Percentiles rank a stretch among this genome's conserved stretches.
phyloP scores from a whole-genome alignment of 176 grass and related monocot species.

The Rhipidocladum racemiflorum region DNA sequence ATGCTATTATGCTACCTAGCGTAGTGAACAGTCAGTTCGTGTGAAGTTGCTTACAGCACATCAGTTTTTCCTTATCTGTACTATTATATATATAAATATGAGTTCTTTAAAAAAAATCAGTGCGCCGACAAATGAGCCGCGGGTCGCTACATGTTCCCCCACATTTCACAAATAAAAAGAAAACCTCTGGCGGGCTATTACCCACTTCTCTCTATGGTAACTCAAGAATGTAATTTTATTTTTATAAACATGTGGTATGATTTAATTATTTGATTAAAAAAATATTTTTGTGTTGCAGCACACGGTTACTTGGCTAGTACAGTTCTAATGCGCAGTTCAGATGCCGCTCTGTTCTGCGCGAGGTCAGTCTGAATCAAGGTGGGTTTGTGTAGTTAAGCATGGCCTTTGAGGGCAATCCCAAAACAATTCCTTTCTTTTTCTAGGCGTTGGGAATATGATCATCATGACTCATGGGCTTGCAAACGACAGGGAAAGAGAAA shows the following conservation, averaged over 20 bases:
- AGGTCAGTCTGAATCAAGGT: neutral
- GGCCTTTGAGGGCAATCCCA: neutral
- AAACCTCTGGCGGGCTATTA: too few relatives aligned
- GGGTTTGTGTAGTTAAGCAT: constrained; percentile 2
- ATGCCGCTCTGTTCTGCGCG: neutral
- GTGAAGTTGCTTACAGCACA: constrained; percentile 19
- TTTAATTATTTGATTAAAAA: too few relatives aligned
- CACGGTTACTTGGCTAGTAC: too few relatives aligned
- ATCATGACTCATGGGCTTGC: neutral
- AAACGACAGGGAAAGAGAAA: neutral
- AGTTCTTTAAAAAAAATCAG: too few relatives aligned
- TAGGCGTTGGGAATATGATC: constrained; percentile 15
- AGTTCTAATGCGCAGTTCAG: neutral
- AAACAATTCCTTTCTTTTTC: constrained; percentile 24
- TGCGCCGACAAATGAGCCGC: too few relatives aligned
- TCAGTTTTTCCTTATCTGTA: neutral
- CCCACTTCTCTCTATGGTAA: too few relatives aligned
- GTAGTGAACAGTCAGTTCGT: neutral
- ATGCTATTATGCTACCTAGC: neutral
- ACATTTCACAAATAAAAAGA: too few relatives aligned
- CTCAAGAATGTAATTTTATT: too few relatives aligned
- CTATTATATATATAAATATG: too few relatives aligned
- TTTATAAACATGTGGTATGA: too few relatives aligned
- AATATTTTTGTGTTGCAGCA: too few relatives aligned
- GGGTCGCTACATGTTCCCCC: too few relatives aligned